phyloP scores from a whole-genome alignment of 176 grass and related monocot genomes.

The Triticum turgidum region DNA sequence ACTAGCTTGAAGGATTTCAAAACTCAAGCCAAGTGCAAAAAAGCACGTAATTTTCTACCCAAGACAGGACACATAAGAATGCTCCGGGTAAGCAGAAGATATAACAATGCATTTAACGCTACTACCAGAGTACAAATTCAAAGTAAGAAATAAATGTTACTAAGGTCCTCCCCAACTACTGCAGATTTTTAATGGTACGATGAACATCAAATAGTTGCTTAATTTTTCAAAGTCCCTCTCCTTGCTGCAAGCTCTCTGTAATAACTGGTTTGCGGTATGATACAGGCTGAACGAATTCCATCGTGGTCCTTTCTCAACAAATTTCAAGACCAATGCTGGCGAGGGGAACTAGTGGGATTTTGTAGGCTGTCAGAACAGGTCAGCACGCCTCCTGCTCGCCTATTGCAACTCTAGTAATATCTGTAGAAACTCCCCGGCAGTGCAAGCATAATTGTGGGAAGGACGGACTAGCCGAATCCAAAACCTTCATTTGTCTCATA shows the following conservation, averaged over 20 bases:
- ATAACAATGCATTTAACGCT: not conserved
- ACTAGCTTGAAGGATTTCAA: not conserved
- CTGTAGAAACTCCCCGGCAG: slow-evolving; percentile 22
- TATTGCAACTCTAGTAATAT: slow-evolving; percentile 17
- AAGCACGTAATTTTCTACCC: not conserved
- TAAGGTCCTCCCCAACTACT: not conserved
- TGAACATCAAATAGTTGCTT: slow-evolving; percentile 37
- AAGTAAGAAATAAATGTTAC: not conserved
- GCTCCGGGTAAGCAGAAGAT: not conserved
- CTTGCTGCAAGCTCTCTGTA: not conserved
- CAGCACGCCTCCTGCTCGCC: not conserved
- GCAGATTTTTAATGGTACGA: slow-evolving; percentile 7
- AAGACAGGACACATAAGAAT: not conserved
- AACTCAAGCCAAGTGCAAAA: not conserved
- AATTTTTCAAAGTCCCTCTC: not conserved
- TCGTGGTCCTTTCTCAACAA: not conserved
- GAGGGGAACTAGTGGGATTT: slow-evolving; percentile 7
- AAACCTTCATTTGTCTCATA: slow-evolving; percentile 90
- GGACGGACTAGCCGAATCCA: slow-evolving; percentile 57
- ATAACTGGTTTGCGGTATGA: not conserved
- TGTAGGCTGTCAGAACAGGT: not conserved
- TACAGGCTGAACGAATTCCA: not conserved
- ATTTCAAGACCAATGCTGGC: not conserved
- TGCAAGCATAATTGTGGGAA: not conserved
- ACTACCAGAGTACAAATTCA: not conserved